phyloP scores from a whole-genome alignment of 805 yeast species.

The Debaryomyces hansenii region DNA sequence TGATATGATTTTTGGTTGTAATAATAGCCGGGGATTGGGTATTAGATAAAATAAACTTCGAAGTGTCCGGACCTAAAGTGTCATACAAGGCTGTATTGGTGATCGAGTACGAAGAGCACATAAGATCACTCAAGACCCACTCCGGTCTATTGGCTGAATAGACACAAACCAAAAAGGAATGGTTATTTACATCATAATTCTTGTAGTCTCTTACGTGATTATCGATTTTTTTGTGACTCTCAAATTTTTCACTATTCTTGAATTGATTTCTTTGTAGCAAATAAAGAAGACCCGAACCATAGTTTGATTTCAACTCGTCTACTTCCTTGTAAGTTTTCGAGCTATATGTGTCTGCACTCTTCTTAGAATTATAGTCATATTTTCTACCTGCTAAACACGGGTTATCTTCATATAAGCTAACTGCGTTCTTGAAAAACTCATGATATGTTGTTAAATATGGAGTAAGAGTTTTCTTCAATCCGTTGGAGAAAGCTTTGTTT shows the following conservation, averaged over 20 bases:
- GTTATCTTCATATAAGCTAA: slow-evolving; percentile 7
- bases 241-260: slow-evolving; percentile 8
- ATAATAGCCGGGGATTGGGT: slow-evolving; percentile 48
- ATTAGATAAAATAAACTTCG: slow-evolving; percentile 32
- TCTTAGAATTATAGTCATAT: slow-evolving; percentile 16
- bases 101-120: slow-evolving; percentile 31
- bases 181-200: slow-evolving; percentile 16
- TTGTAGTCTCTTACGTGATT: slow-evolving; percentile 16
- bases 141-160: slow-evolving; percentile 36
- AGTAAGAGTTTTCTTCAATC: slow-evolving; percentile 12
- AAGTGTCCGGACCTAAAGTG: slow-evolving; percentile 38
- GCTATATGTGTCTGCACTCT: slow-evolving; percentile 7
- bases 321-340: slow-evolving; percentile 27
- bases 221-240: slow-evolving; percentile 14
- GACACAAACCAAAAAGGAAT: slow-evolving; percentile 28
- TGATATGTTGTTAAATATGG: slow-evolving; percentile 22
- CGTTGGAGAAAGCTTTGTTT: slow-evolving; percentile 10
- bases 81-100: slow-evolving; percentile 43
- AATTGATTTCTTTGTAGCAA: slow-evolving; percentile 23
- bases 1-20: slow-evolving; percentile 52
- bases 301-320: slow-evolving; percentile 24
- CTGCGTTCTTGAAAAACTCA: slow-evolving; percentile 22
- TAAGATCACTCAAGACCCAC: slow-evolving; percentile 38
- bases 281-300: slow-evolving; percentile 42
- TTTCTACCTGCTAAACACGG: slow-evolving; percentile 25